Base-by-base conservation (phyloP, 805 yeast genomes). In the Metschnikowia similis region DNA sequence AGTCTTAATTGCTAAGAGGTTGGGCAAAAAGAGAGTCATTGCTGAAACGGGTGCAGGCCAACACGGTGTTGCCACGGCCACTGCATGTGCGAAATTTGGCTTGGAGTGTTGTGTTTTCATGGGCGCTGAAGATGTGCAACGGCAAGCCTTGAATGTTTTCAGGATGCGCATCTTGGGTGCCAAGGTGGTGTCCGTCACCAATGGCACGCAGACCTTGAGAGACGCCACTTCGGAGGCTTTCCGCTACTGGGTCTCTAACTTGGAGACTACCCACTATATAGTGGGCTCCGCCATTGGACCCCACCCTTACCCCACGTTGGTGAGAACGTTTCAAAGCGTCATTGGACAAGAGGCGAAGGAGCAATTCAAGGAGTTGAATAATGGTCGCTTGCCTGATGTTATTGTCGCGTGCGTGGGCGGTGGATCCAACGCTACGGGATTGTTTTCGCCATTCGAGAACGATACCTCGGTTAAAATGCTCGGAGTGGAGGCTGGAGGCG, bases 371-470 rank as follows among this genome's bases (percentile, higher is more conserved):
- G 82, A 80, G 57, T 72, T 85, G 59, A 89, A 88, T 67, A 73
- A 81, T 53, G 96, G 96, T 37, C 84, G 82, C 61, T 77, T 94
- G 56, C 99, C 99, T 43, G 88, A 94, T 63, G 89, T 91, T 16
- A 83, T 94, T 38, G 97, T 94, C 54, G 99, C 99, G 1, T 94
- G 99, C 78, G 99, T 94, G 45, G 99, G 99, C 63, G 99, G 99
- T 64, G 99, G 99, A 49, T 89, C 97, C 16, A 94, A 94, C 78
- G 85, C 96, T 46, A 83, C 95, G 31, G 99, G 99, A 67, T 83
- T 92, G 81, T 94, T 94, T 70, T 84, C 89, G 21, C 97, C 98
- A 48, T 94, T 94, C 65, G 95, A 89, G 66, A 75, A 88, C 14
- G 97, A 90, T 66, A 56, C 66, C 13, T 73, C 80, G 8, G 99